Evolutionary conservation across 208 protist genomes (phyloP).

Genomic region (Acanthamoeba quina): DNA sequence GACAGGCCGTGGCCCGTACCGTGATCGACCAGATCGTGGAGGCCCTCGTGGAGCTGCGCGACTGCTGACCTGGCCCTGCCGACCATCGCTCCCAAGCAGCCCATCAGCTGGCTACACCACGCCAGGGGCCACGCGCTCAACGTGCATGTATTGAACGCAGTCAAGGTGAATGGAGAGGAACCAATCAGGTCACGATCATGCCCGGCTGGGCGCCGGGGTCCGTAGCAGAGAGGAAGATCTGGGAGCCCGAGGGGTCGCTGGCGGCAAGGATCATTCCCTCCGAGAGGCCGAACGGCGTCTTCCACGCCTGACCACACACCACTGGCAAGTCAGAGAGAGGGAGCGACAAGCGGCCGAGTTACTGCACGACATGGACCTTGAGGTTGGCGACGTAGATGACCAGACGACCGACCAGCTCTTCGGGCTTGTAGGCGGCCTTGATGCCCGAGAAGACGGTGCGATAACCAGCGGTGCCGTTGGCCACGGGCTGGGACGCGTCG

Average conservation of each 20-base stretch:
- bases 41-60: background rate
- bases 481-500: background rate
- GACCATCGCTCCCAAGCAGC: too few species aligned
- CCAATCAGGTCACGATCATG: conserved; percentile 32
- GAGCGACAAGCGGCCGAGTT: background rate
- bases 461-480: background rate
- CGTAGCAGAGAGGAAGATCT: conserved; percentile 5
- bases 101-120: too few species aligned
- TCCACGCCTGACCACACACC: conserved; percentile 18
- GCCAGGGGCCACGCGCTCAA: too few species aligned
- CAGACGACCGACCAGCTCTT: conserved; percentile 14
- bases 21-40: conserved; percentile 6
- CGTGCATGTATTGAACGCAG: too few species aligned
- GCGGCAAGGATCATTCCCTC: conserved; percentile 49
- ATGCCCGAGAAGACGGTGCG: conserved; percentile 54
- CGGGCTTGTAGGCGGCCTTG: conserved; percentile 44
- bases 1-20: background rate
- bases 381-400: conserved; percentile 64
- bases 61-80: too few species aligned
- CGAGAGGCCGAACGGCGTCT: conserved; percentile 27
- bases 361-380: background rate
- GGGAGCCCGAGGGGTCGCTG: conserved; percentile 21
- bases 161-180: background rate
- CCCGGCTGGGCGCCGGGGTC: conserved; percentile 19
- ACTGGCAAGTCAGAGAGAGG: background rate